Evolutionary conservation across 2,329 filamentous ascomycete genomes (phyloP), one percentile per base, ranked within the genome.

Genomic region (Tolypocladium nubicola): DNA sequence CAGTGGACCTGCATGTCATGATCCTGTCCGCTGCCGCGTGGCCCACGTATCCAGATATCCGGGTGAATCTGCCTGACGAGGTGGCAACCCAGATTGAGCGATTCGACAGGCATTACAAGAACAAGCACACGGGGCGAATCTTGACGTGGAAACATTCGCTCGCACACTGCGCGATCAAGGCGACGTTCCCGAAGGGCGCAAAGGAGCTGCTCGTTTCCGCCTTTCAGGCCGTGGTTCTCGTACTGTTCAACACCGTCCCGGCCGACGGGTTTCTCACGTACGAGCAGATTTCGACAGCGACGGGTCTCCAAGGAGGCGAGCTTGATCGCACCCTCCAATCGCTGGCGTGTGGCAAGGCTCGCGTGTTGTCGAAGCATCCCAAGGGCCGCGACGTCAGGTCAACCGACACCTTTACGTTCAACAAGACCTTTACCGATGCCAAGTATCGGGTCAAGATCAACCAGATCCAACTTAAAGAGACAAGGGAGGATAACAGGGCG

Each of bases 371-470:
- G 49, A 99, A 99, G 73, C 83, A 87, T 60, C 94, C 94, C 40
- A 91, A 89, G 71, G 87, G 89, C 55, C 84, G 86, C 56, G 92
- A 99, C 0, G 85, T 99, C 63, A 81, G 82, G 58, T 68, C 77
- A 1, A 89, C 83, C 0, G 95, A 99, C 73, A 89, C 86, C 0
- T 99, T 99, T 67, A 84, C 83, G 0, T 86, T 96, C 67, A 97
- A 97, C 74, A 73, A 80, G 50, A 70, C 70, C 19, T 99, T 99
- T 72, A 76, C 76, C 2, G 88, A 97, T 67, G 81, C 86, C 23
- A 96, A 94, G 72, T 88, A 89, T 72, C 85, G 91, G 57, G 86
- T 99, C 75, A 99, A 99, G 77, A 97, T 99, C 77, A 99, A 97
- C 75, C 93, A 97, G 73, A 94, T 99, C 64, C 94, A 99, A 73